A percentile compares a stretch with the other conserved stretches of the same genome.
These are phyloP conservation scores for Rubia occidens DNA, from an alignment of 305 asterid species.

Conservation along the genomic window DNA sequence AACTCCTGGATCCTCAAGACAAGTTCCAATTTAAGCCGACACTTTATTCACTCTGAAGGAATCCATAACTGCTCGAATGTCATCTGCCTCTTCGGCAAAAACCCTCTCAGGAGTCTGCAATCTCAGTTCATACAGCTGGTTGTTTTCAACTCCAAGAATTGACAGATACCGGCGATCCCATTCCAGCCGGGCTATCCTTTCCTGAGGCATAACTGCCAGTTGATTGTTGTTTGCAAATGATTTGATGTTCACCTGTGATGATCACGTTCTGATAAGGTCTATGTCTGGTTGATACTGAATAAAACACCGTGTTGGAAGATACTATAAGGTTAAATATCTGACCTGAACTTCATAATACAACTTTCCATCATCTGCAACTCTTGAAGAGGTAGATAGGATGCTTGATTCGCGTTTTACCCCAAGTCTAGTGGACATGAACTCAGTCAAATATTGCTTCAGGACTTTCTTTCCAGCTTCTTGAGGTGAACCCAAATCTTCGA, in stretches of 20 bases:
- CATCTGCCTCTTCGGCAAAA: conserved; percentile 60
- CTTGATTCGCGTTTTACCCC: conserved; percentile 81
- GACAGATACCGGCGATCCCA: conserved; percentile 88
- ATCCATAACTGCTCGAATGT: conserved; percentile 61
- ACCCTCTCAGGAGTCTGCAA: conserved; percentile 74
- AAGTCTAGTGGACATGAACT: conserved; percentile 96
- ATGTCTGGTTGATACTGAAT: background rate
- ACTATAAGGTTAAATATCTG: conserved; percentile 16
- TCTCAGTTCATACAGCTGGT: conserved; percentile 58
- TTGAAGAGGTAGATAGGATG: conserved; percentile 70
- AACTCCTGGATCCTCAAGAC: background rate
- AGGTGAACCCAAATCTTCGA: conserved; percentile 84
- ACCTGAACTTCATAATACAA: conserved; percentile 80
- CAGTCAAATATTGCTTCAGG: conserved; percentile 70
- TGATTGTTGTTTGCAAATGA: conserved; percentile 89
- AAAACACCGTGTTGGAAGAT: background rate
- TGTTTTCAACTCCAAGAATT: conserved; percentile 94
- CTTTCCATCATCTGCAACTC: conserved; percentile 76
- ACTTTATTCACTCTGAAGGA: conserved; percentile 68
- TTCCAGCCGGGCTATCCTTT: conserved; percentile 66
- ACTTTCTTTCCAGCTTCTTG: conserved; percentile 76
- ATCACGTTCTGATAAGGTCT: background rate
- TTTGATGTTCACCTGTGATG: conserved; percentile 62
- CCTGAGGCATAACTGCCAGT: conserved; percentile 82
- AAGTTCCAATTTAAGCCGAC: conserved; percentile 21